Conservation (phyloP, 2,329 filamentous ascomycete species). For the Oidium heveae region DNA sequence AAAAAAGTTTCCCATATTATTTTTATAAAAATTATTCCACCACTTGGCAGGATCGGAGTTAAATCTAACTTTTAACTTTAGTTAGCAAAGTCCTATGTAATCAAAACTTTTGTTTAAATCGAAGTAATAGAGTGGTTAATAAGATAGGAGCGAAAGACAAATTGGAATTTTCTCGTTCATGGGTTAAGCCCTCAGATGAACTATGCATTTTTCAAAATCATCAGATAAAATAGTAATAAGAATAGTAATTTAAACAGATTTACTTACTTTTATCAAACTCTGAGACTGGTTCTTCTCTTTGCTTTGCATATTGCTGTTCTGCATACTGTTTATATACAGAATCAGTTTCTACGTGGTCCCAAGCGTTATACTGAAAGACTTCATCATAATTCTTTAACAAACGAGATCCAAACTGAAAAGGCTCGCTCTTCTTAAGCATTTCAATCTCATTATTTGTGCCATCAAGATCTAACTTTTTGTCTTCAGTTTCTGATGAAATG, state of each 20-base stretch:
- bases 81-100: constrained; percentile 17
- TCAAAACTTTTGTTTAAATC: constrained; percentile 3
- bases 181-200: constrained; percentile 35
- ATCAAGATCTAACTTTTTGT: too few relatives aligned
- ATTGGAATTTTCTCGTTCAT: constrained; percentile 33
- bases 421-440: constrained; percentile 55
- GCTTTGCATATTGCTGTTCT: constrained; percentile 59
- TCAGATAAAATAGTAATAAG: constrained; percentile 16
- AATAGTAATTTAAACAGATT: constrained; percentile 1
- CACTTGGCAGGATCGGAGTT: constrained; percentile 78
- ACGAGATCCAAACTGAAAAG: constrained; percentile 87
- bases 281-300: constrained; percentile 65
- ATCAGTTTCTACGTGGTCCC: constrained; percentile 94
- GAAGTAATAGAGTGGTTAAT: constrained; percentile 15
- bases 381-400: constrained; percentile 64
- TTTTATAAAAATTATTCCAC: constrained; percentile 98
- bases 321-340: constrained; percentile 68
- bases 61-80: constrained; percentile 36
- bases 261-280: constrained; percentile 70
- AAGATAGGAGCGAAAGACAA: constrained; percentile 56
- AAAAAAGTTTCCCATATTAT: constrained; percentile 94
- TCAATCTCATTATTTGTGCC: constrained; percentile 25
- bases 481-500: too few relatives aligned
- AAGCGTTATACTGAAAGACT: constrained; percentile 93
- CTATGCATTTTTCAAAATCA: constrained; percentile 36